phyloP scores from a whole-genome alignment of 257 asterid species.

The Misopates orontium region DNA sequence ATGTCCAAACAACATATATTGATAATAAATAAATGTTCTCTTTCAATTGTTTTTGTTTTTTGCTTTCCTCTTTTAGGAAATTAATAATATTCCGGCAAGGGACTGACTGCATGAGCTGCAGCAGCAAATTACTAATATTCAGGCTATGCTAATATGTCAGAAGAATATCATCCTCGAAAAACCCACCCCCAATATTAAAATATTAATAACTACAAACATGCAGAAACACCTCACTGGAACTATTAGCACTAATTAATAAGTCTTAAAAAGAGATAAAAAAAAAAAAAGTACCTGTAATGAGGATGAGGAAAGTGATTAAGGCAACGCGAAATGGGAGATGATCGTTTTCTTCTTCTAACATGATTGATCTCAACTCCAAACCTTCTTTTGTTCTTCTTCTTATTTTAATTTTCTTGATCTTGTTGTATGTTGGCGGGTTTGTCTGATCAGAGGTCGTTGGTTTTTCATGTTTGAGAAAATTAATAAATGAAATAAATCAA shows the following conservation, averaged over 20 bases:
- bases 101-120: background rate
- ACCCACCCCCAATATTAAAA: slow-evolving; percentile 25
- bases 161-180: slow-evolving; percentile 29
- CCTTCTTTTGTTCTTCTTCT: slow-evolving; percentile 14
- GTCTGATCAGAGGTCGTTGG: slow-evolving; percentile 33
- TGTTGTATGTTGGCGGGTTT: slow-evolving; percentile 6
- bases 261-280: background rate
- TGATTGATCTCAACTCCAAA: slow-evolving; percentile 30
- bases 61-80: too few species aligned
- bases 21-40: too few species aligned
- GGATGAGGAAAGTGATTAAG: slow-evolving; percentile 44
- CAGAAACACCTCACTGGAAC: slow-evolving; percentile 1
- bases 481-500: slow-evolving; percentile 5
- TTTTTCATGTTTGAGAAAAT: slow-evolving; percentile 26
- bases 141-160: background rate
- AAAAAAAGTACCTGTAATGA: slow-evolving; percentile 47
- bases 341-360: slow-evolving; percentile 63
- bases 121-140: background rate
- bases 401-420: background rate
- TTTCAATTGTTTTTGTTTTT: too few species aligned
- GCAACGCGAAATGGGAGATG: slow-evolving; percentile 28
- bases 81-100: too few species aligned
- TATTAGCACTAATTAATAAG: background rate
- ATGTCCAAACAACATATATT: too few species aligned
- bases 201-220: background rate